A percentile compares a stretch with the other conserved stretches of the same genome.
phyloP scores from a whole-genome alignment of 164 flowering plant species.

The Nymphaea colorata region DNA sequence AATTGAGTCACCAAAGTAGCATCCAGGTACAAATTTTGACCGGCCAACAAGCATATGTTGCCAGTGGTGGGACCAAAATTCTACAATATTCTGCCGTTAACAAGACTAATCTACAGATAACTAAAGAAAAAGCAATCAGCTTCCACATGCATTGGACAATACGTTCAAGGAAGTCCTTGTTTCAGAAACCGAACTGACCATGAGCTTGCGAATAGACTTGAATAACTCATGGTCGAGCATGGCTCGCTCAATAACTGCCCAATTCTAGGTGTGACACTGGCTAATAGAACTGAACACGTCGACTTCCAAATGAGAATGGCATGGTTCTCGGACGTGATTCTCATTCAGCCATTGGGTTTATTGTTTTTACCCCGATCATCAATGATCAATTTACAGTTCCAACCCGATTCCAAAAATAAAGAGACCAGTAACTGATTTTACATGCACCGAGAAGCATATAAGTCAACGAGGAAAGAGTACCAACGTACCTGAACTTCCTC shows the following conservation, averaged over 20 bases:
- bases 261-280: not conserved
- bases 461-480: not conserved
- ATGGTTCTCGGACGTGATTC: not conserved
- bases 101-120: no score
- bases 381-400: not conserved
- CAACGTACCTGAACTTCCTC: constrained; percentile 80
- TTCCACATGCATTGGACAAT: no score
- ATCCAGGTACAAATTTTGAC: no score
- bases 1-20: no score
- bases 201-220: not conserved
- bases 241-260: not conserved
- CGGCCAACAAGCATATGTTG: no score
- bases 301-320: no score
- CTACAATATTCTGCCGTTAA: no score
- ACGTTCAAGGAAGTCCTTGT: no score
- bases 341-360: not conserved
- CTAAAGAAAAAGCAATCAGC: no score
- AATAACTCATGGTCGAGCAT: not conserved
- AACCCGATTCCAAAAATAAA: not conserved
- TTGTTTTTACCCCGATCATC: not conserved
- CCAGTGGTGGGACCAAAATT: no score
- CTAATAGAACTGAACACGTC: not conserved
- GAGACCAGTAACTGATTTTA: not conserved
- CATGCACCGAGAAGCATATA: no score
- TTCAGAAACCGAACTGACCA: no score